Percentiles rank a stretch among this genome's conserved stretches.
phyloP scores from a whole-genome alignment of 2,329 filamentous ascomycete genomes.

The Cordyceps tenuipes region DNA sequence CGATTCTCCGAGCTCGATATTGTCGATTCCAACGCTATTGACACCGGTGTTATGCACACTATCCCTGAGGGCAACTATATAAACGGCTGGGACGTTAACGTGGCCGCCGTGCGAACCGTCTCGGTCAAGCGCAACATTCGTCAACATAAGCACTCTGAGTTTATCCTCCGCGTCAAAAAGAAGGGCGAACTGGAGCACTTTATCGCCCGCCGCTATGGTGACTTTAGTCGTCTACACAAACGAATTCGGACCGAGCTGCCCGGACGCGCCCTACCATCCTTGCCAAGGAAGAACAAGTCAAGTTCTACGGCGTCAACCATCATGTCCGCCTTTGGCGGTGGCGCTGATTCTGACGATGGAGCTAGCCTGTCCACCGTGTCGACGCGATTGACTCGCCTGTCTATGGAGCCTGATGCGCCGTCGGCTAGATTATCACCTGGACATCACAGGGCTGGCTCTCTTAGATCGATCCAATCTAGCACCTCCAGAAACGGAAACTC shows the following conservation, averaged over 20 bases:
- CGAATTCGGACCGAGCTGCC: constrained; percentile 76
- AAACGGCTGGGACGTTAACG: constrained; percentile 95
- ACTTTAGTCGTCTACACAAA: constrained; percentile 75
- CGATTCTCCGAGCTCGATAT: constrained; percentile 95
- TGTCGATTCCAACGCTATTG: constrained; percentile 86
- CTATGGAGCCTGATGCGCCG: constrained; percentile 20
- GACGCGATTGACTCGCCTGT: constrained; percentile 48
- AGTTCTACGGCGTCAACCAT: constrained; percentile 57
- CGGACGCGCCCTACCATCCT: constrained; percentile 75
- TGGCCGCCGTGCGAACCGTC: constrained; percentile 76
- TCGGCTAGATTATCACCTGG: constrained; percentile 17
- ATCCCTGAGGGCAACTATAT: constrained; percentile 85
- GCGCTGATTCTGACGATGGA: constrained; percentile 66
- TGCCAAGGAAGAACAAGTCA: constrained; percentile 88
- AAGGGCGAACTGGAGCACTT: constrained; percentile 68
- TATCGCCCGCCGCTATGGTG: constrained; percentile 78
- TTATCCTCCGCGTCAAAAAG: constrained; percentile 76
- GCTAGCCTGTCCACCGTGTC: constrained; percentile 77
- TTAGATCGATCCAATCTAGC: constrained; percentile 23
- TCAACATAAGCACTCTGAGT: constrained; percentile 90
- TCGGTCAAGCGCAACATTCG: constrained; percentile 78
- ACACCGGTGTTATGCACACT: constrained; percentile 78
- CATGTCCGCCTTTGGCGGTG: constrained; percentile 44
- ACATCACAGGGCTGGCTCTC: constrained; percentile 18
- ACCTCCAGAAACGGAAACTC: constrained; percentile 21